A percentile compares a stretch with the other conserved stretches of the same genome.
These are phyloP conservation scores for Lentinus tigrinus DNA, from an alignment of 768 basidiomycete genomes.

Conservation along the genomic window DNA sequence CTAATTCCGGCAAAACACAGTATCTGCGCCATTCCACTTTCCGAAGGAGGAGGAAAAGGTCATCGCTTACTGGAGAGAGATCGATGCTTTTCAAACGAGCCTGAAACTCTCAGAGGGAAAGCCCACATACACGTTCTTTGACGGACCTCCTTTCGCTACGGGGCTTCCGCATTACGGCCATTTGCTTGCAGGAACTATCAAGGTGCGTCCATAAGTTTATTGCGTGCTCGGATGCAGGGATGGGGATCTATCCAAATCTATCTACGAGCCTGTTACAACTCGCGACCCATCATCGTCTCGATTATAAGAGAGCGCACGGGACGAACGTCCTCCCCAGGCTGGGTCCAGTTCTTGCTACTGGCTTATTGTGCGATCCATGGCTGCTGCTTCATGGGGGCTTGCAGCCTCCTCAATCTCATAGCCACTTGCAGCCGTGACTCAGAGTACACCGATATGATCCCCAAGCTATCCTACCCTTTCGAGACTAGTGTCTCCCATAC, in stretches of 20 bases:
- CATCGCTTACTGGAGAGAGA: slow-evolving; percentile 88
- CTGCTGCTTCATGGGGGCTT: too few relatives aligned
- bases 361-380: too few relatives aligned
- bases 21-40: slow-evolving; percentile 78
- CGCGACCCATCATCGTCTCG: too few relatives aligned
- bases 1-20: slow-evolving; percentile 37
- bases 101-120: slow-evolving; percentile 89
- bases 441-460: too few relatives aligned
- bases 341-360: too few relatives aligned
- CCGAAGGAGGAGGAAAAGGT: slow-evolving; percentile 90
- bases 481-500: not conserved
- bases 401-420: not conserved
- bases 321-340: too few relatives aligned
- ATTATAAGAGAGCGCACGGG: too few relatives aligned
- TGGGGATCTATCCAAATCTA: too few relatives aligned
- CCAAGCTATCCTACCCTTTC: too few relatives aligned
- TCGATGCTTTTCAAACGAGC: slow-evolving; percentile 96
- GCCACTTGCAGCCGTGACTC: too few relatives aligned
- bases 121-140: slow-evolving; percentile 93
- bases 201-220: slow-evolving; percentile 46
- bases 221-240: too few relatives aligned
- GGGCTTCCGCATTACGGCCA: slow-evolving; percentile 97
- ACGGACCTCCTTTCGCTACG: slow-evolving; percentile 96
- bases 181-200: slow-evolving; percentile 89
- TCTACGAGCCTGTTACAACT: too few relatives aligned